Conservation (phyloP, 805 yeast genomes). For the Wickerhamomyces hampshirensis region DNA sequence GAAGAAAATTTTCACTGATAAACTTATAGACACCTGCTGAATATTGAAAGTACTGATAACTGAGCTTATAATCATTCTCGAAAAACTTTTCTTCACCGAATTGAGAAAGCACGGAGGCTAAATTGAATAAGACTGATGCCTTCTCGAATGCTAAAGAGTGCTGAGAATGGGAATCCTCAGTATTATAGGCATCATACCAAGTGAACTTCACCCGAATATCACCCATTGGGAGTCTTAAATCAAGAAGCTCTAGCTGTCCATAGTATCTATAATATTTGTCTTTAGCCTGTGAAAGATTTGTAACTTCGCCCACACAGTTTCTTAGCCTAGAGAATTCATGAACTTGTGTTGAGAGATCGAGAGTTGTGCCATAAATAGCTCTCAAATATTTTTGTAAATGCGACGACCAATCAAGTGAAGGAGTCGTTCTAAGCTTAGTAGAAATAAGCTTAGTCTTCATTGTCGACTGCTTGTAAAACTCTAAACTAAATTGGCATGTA, state of each 20-base stretch:
- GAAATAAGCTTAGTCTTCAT: conserved; percentile 21
- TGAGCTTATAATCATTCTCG: conserved; percentile 47
- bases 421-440: conserved; percentile 37
- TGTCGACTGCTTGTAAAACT: too few species aligned
- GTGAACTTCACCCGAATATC: conserved; percentile 59
- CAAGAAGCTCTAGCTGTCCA: conserved; percentile 76
- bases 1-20: conserved; percentile 74
- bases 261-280: conserved; percentile 62
- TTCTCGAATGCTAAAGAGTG: conserved; percentile 84
- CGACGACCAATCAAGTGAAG: conserved; percentile 58
- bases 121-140: conserved; percentile 75
- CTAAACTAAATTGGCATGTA: too few species aligned
- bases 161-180: conserved; percentile 51
- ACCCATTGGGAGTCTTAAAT: conserved; percentile 65
- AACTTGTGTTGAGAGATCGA: conserved; percentile 58
- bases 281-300: conserved; percentile 46
- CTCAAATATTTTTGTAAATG: conserved; percentile 56
- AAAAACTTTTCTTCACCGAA: conserved; percentile 36
- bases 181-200: conserved; percentile 75
- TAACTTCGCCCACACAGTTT: conserved; percentile 33
- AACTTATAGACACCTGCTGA: conserved; percentile 76
- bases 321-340: conserved; percentile 47
- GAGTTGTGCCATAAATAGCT: conserved; percentile 56
- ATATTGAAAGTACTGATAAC: conserved; percentile 59
- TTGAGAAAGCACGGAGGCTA: conserved; percentile 59